Percentiles rank a stretch among this genome's conserved stretches.
Evolutionary conservation across 495 filamentous ascomycete species (phyloP).

Genomic region (Penicillium roqueforti): DNA sequence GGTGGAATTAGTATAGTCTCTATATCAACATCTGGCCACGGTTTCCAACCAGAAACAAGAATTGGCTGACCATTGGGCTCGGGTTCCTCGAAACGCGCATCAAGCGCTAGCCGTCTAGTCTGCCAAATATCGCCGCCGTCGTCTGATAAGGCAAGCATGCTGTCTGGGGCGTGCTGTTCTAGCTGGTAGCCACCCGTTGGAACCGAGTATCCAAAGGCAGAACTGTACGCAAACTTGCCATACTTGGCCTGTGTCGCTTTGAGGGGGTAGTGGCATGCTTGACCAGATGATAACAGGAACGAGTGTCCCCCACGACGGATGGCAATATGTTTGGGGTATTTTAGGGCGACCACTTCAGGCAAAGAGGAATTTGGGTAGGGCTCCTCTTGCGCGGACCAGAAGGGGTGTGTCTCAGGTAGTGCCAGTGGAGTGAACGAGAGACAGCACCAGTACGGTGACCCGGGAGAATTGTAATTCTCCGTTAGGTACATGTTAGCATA

Average conservation of each 20-base stretch:
- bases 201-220: conserved; percentile 70
- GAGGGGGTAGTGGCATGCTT: conserved; percentile 74
- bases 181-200: conserved; percentile 71
- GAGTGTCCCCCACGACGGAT: conserved; percentile 59
- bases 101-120: conserved; percentile 56
- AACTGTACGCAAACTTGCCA: conserved; percentile 72
- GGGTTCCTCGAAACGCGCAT: conserved; percentile 52
- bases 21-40: conserved; percentile 61
- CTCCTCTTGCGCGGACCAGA: conserved; percentile 66
- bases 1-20: conserved; percentile 63
- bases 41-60: conserved; percentile 62
- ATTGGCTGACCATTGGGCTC: conserved; percentile 48
- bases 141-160: conserved; percentile 69
- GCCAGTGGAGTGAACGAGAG: conserved; percentile 70
- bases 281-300: conserved; percentile 69
- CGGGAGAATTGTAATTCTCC: conserved; percentile 79
- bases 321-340: conserved; percentile 66
- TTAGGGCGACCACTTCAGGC: conserved; percentile 51
- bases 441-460: conserved; percentile 67
- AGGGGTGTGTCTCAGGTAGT: conserved; percentile 62
- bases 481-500: conserved; percentile 77
- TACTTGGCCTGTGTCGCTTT: conserved; percentile 79
- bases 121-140: conserved; percentile 79
- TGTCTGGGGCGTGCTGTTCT: conserved; percentile 70
- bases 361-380: conserved; percentile 53